Base-by-base conservation (phyloP, 805 yeast genomes). In the Maudiozyma bulderi region DNA sequence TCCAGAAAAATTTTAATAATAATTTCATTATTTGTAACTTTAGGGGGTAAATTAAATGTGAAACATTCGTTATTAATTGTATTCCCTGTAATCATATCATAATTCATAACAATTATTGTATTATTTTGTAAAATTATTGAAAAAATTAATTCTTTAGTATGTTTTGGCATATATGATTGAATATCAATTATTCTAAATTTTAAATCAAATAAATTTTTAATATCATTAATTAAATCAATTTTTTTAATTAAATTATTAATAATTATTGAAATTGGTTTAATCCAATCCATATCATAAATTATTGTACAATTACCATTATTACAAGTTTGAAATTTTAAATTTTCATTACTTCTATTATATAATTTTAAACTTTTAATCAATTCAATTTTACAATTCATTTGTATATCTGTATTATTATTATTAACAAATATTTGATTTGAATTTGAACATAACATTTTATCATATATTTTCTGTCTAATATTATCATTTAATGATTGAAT, bases 141-240 rank as follows among this genome's bases (percentile, higher is more conserved):
- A 15, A 38, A n/a, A 15, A 8, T n/a, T 38, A 38, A 38, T 38
- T 38, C 26, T 35, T 14, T n/a, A 38, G 14, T 38, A 38, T 7
- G 6, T 15, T 15, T 38, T 15, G 14, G 29, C 8, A 38, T 15
- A 14, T 11, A 15, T n/a, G 28, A 26, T 15, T 38, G 10, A 5
- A 38, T 15, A 20, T 38, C 40, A 9, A 38, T 38, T 15, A 38
- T 20, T 38, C 26, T 7, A 15, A 28, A 14, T 8, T 15, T n/a
- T 11, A 20, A 13, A 10, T 28, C 8, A 28, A 28, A 40, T 10
- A 30, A 5, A n/a, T 29, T 7, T 41, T 29, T 30, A 6, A 41
- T n/a, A 30, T 41, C 44, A 41, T 30, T 30, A 30, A 41, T 41
- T 41, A 41, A 41, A n/a, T 41, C 33, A 41, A 41, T 29, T 30